Evolutionary conservation across 441 rosid genomes (phyloP), one percentile per base, ranked within the genome.

Genomic region (Brassica hybrid): DNA sequence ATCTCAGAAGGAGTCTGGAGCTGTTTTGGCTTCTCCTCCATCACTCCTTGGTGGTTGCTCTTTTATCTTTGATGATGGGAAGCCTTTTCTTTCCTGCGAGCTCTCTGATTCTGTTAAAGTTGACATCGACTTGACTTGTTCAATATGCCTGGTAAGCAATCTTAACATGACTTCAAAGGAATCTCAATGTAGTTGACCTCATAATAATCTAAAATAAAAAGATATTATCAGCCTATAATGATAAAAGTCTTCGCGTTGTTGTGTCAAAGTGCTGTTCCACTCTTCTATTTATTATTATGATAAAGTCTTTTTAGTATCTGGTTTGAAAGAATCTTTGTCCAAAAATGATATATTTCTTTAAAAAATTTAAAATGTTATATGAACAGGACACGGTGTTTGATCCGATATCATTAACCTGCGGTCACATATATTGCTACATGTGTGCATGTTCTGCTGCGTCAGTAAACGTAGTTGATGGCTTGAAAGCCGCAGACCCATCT

Each of bases 371-470:
- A 52, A 63, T 93, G 98, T 79, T 87, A 96, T 87, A 96, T 16
- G 86, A 68, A 74, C 93, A 93, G 98, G 96, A 91, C 32, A 89
- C 94, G 0, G 94, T 93, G 57, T 93, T 95, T 73, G 98, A 95
- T 86, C 89, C 98, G 21, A 93, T 95, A 72, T 86, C 96, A 73
- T 85, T 95, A 64, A 78, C 89, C n/a, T 95, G 98, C 16, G 98
- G 97, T 77, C 97, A 93, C 80, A 93, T 93, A 79, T 95, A 89
- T 83, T 91, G 97, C 90, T 86, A 87, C 78, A 84, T 89, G 80
- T 93, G 99, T 77, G 94, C 99, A 80, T 93, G 94, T 85, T 89
- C 94, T 65, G 93, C 98, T 84, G 97, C 98, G 65, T 90, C 94
- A 3, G 89, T 95, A 67, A 89, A 73, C 18, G 84, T 89, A 65